phyloP scores from a whole-genome alignment of 805 yeast species.

The Candida silvicultrix region DNA sequence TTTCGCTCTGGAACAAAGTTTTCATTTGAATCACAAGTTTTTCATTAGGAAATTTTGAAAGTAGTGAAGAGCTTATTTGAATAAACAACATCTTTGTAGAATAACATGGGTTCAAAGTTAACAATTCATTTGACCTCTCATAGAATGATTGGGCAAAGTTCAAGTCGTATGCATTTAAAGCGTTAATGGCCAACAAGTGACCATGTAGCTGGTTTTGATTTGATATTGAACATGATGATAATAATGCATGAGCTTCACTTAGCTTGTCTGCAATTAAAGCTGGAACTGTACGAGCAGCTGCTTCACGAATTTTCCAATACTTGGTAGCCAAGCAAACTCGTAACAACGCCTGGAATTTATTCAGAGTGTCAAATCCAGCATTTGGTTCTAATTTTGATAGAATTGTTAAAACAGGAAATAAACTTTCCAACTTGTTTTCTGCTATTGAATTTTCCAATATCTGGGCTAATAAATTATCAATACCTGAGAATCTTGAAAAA shows the following conservation, averaged over 20 bases:
- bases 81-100: slow-evolving; percentile 30
- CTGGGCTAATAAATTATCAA: slow-evolving; percentile 42
- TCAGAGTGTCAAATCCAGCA: slow-evolving; percentile 45
- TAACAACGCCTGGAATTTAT: slow-evolving; percentile 45
- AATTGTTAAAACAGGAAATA: slow-evolving; percentile 72
- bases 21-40: slow-evolving; percentile 22
- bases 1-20: slow-evolving; percentile 29
- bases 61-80: slow-evolving; percentile 16
- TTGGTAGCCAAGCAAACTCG: slow-evolving; percentile 40
- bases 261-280: slow-evolving; percentile 34
- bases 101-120: slow-evolving; percentile 23
- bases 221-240: slow-evolving; percentile 13
- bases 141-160: slow-evolving; percentile 4
- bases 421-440: slow-evolving; percentile 41
- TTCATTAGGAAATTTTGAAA: neutral
- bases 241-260: slow-evolving; percentile 23
- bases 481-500: slow-evolving; percentile 55
- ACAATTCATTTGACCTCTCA: slow-evolving; percentile 4
- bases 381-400: slow-evolving; percentile 63
- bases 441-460: slow-evolving; percentile 30
- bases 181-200: slow-evolving; percentile 39
- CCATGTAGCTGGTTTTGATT: slow-evolving; percentile 57
- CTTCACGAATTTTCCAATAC: slow-evolving; percentile 82
- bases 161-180: slow-evolving; percentile 17
- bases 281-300: slow-evolving; percentile 70